Evolutionary conservation across 768 basidiomycete genomes (phyloP).

Genomic region (Boletus bicolor): DNA sequence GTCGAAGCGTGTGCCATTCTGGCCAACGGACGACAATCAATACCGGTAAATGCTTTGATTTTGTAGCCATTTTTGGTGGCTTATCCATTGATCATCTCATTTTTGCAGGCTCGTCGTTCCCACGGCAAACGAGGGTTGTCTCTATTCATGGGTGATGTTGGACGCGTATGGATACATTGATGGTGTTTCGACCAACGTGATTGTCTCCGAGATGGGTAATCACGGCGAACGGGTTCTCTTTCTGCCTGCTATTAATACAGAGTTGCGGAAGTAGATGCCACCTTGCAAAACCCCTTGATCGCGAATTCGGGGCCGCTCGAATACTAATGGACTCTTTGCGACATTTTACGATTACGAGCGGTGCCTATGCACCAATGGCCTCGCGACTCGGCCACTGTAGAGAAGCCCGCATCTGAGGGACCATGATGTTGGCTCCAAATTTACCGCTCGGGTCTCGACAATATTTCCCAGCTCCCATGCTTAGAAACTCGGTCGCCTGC

Average conservation of each 20-base stretch:
- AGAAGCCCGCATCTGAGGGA: not conserved
- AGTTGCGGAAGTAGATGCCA: slow-evolving; percentile 7
- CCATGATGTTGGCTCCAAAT: not conserved
- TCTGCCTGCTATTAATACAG: slow-evolving; percentile 12
- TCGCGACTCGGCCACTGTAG: too few relatives aligned
- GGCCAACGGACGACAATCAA: slow-evolving; percentile 40
- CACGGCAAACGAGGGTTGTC: slow-evolving; percentile 16
- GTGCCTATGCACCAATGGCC: not conserved
- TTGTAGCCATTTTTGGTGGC: not conserved
- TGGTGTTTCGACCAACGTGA: slow-evolving; percentile 21
- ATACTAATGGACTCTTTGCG: not conserved
- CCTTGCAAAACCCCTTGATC: not conserved
- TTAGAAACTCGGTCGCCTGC: not conserved
- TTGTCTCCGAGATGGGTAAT: not conserved
- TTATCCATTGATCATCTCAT: not conserved
- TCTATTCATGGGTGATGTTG: slow-evolving; percentile 19
- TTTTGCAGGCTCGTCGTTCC: slow-evolving; percentile 16
- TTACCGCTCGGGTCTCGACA: too few relatives aligned
- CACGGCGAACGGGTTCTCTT: slow-evolving; percentile 7
- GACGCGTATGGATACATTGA: slow-evolving; percentile 27
- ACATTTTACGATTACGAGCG: too few relatives aligned
- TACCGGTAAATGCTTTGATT: slow-evolving; percentile 30
- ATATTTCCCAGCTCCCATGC: not conserved
- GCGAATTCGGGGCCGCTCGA: not conserved
- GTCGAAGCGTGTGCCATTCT: slow-evolving; percentile 21